Evolutionary conservation across 306 rosid genomes (phyloP), one percentile per base, ranked within the genome.

Genomic region (Cucumis hystrix): DNA sequence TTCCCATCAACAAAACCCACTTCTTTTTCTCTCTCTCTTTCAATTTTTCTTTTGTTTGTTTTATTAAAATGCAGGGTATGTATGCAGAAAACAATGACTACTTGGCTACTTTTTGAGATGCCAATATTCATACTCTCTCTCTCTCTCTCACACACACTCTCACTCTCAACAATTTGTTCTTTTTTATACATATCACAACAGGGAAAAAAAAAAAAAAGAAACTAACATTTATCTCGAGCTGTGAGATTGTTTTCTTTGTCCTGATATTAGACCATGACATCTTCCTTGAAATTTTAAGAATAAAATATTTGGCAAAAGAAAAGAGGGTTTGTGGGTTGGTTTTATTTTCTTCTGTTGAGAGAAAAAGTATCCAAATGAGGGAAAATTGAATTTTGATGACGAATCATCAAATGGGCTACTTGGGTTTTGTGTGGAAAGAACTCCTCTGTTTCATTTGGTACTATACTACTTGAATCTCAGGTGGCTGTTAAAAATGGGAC

Each of bases 381-480:
- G 74, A 4, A 20, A n/a, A 67, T n/a, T 67, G 16, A 17, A 35
- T 35, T 68, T 40, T 68, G 20, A 69, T 12, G 57, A 35, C 25
- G 57, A 35, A 69, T 23, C 59, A 70, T 28, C 14, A 70, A 70
- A 47, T 70, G 12, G 75, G 40, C 30, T n/a, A 68, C 75, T 68
- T 30, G 74, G 74, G 33, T 69, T 58, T 37, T 45, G n/a, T 45
- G 58, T 41, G 57, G 55, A 69, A 69, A 45, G 20, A 23, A 17
- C 57, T 45, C n/a, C 75, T 41, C 75, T 69, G 75, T 69, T 69
- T 23, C n/a, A 25, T 70, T 14, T 45, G 75, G 75, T 70, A 70
- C 54, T 11, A 43, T 43, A 45, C 51, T 47, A 47, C 75, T 70
- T 70, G 40, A 69, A 45, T 21, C 75, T 41, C 56, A 63, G 49